Evolutionary conservation across 2,329 filamentous ascomycete species (phyloP).

Genomic region (Coniella vitis): DNA sequence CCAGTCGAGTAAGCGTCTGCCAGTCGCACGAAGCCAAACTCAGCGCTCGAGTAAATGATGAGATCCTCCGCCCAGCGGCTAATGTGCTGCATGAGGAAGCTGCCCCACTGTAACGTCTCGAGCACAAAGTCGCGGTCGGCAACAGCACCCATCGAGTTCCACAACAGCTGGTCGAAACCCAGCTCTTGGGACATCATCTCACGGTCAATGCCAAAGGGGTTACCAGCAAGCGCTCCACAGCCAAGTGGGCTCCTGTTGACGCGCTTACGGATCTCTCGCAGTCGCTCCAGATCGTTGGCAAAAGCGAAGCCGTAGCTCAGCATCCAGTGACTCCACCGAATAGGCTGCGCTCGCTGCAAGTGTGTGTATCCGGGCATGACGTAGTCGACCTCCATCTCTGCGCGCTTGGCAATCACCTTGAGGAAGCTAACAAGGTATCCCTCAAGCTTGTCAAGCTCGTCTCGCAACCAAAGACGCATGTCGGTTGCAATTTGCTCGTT

Average conservation of each 20-base stretch:
- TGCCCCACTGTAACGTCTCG: slow-evolving; percentile 74
- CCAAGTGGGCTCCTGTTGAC: slow-evolving; percentile 69
- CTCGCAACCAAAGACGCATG: slow-evolving; percentile 82
- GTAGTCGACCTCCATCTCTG: slow-evolving; percentile 67
- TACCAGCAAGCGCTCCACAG: slow-evolving; percentile 72
- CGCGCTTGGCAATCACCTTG: slow-evolving; percentile 59
- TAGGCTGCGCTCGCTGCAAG: slow-evolving; percentile 72
- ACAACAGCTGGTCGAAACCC: slow-evolving; percentile 67
- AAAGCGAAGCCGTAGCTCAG: slow-evolving; percentile 69
- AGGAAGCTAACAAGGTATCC: slow-evolving; percentile 61
- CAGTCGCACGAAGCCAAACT: slow-evolving; percentile 69
- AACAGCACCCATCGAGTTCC: slow-evolving; percentile 72
- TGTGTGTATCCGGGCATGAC: slow-evolving; percentile 89
- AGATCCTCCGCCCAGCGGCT: slow-evolving; percentile 79
- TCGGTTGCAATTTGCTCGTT: slow-evolving; percentile 90
- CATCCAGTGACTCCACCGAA: slow-evolving; percentile 78
- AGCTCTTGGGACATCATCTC: slow-evolving; percentile 72
- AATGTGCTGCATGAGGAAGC: slow-evolving; percentile 72
- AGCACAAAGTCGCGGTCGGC: slow-evolving; percentile 76
- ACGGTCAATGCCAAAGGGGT: slow-evolving; percentile 77
- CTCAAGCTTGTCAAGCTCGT: slow-evolving; percentile 66
- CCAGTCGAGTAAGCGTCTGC: slow-evolving; percentile 77
- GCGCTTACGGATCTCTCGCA: slow-evolving; percentile 65
- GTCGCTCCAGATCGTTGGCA: slow-evolving; percentile 65
- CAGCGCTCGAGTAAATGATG: slow-evolving; percentile 71